Percentiles rank a stretch among this genome's conserved stretches.
Conservation (phyloP, 164 flowering plant genomes). For the Stephania japonica region DNA sequence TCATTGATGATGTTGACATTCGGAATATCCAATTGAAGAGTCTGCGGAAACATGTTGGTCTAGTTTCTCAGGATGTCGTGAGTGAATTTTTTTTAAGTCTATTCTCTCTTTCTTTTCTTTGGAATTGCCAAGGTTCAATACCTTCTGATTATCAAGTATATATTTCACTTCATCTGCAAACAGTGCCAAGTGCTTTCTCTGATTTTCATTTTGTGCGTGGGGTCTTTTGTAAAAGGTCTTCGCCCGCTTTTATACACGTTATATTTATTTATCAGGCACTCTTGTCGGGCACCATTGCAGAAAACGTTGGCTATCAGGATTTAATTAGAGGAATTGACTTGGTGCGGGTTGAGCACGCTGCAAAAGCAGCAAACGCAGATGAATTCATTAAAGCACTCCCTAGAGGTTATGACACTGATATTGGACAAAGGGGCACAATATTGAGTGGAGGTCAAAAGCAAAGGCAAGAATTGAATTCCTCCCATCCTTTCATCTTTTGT, state of each 20-base stretch:
- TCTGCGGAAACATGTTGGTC: constrained; percentile 75
- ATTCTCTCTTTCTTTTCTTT: neutral
- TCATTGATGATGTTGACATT: constrained; percentile 57
- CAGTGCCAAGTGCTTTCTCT: too few species aligned
- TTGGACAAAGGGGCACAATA: constrained; percentile 84
- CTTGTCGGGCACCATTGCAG: constrained; percentile 91
- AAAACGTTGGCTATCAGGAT: constrained; percentile 93
- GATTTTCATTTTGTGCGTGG: too few species aligned
- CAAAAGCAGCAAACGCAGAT: constrained; percentile 81
- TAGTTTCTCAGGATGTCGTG: constrained; percentile 93
- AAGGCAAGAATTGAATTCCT: constrained; percentile 37
- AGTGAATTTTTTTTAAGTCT: constrained; percentile 25
- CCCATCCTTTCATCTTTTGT: neutral
- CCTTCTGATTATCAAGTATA: too few species aligned
- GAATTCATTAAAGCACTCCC: constrained; percentile 75
- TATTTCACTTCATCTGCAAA: too few species aligned
- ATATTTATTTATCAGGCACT: constrained; percentile 47
- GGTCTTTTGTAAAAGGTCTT: too few species aligned
- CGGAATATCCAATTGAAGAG: constrained; percentile 42
- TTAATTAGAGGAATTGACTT: constrained; percentile 57
- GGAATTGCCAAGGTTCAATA: neutral
- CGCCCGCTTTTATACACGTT: neutral
- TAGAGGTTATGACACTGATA: constrained; percentile 54
- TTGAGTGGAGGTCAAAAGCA: constrained; percentile 99
- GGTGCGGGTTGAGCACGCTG: constrained; percentile 65